Percentiles rank a stretch among this genome's conserved stretches.
Evolutionary conservation across 1,284 basidiomycete genomes (phyloP).

Genomic region (Ceraceosorus guamensis): DNA sequence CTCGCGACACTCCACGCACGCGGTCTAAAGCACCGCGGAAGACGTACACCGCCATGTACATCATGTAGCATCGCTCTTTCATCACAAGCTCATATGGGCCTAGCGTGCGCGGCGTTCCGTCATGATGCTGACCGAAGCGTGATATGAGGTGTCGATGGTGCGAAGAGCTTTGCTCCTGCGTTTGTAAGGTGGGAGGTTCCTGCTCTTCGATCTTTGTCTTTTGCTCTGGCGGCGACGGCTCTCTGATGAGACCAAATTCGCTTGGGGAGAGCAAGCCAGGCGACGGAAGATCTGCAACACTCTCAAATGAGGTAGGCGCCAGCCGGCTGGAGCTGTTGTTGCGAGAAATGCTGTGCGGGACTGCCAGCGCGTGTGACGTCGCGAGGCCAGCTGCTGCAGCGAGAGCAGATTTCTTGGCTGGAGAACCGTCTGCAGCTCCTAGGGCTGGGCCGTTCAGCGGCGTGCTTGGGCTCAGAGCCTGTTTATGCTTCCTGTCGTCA

Average conservation of each 20-base stretch:
- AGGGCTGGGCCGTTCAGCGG: background rate
- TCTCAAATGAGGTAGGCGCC: no score
- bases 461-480: background rate
- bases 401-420: background rate
- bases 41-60: constrained; percentile 57
- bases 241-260: background rate
- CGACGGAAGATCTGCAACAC: background rate
- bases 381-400: background rate
- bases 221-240: background rate
- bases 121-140: constrained; percentile 7
- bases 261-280: background rate
- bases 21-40: constrained; percentile 38
- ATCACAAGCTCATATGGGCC: constrained; percentile 67
- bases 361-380: background rate
- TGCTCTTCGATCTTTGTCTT: background rate
- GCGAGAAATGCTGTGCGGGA: background rate
- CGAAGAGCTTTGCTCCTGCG: background rate
- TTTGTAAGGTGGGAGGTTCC: background rate
- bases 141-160: background rate
- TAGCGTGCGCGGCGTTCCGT: constrained; percentile 24
- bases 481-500: background rate
- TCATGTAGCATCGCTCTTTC: constrained; percentile 66
- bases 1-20: constrained; percentile 51
- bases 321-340: background rate
- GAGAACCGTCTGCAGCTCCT: background rate